Conservation (phyloP, 495 filamentous ascomycete genomes). For the Achaetomiella virescens region DNA sequence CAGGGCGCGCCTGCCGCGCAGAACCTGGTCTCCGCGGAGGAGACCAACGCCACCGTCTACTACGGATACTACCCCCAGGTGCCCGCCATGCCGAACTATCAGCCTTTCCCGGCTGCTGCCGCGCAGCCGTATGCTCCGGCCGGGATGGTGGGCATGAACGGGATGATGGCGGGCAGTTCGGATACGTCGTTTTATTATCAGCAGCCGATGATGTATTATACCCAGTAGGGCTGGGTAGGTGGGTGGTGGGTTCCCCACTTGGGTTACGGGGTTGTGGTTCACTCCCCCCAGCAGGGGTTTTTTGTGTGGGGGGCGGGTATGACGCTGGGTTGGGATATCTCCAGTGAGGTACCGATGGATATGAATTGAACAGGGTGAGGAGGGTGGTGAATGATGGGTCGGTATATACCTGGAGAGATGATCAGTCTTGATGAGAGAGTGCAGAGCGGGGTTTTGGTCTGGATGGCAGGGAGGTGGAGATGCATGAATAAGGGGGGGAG, state of each 20-base stretch:
- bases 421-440: too few species aligned
- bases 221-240: slow-evolving; percentile 15
- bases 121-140: slow-evolving; percentile 47
- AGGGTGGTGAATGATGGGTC: too few species aligned
- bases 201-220: slow-evolving; percentile 50
- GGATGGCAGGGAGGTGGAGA: too few species aligned
- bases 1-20: slow-evolving; percentile 42
- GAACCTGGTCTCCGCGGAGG: slow-evolving; percentile 72
- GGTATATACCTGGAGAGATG: too few species aligned
- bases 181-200: slow-evolving; percentile 60
- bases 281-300: too few species aligned
- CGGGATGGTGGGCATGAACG: slow-evolving; percentile 65
- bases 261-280: too few species aligned
- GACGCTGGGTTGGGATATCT: too few species aligned
- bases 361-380: too few species aligned
- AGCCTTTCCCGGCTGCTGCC: slow-evolving; percentile 41
- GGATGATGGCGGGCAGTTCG: slow-evolving; percentile 70
- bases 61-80: slow-evolving; percentile 80
- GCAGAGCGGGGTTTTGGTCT: too few species aligned
- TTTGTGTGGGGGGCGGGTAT: too few species aligned
- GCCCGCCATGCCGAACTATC: slow-evolving; percentile 46
- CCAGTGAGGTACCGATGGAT: too few species aligned
- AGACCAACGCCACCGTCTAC: slow-evolving; percentile 91
- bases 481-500: too few species aligned
- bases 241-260: neutral